Evolutionary conservation across 1,139 yeast species (phyloP), one percentile per base, ranked within the genome.

Genomic region (Taphrina deformans): DNA sequence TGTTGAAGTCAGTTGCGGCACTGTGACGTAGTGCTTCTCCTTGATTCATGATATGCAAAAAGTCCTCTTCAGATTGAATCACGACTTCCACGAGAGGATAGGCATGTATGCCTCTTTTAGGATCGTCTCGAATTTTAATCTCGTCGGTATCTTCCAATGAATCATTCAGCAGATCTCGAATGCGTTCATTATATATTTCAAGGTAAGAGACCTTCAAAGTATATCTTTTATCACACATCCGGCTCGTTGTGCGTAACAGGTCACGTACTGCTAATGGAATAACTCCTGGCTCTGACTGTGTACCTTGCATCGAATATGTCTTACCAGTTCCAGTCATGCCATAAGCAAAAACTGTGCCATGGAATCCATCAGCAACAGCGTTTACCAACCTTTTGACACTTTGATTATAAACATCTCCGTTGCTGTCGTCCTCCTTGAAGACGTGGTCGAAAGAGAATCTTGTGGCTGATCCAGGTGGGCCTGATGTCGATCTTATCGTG

Each of bases 241-340:
- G 69, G 31, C 76, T 78, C 10, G 86, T 79, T 66, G 79, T 79
- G 16, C 78, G 77, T 72, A 87, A 91, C 3, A 91, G 81, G 62
- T 87, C 86, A 67, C 81, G 80, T 2, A 88, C 85, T 0, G 96
- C 88, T 48, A 86, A 78, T 18, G 89, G 87, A 48, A 91, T 89
- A 65, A 91, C 82, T 24, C 97, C 97, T 0, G 89, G 87, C 70
- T 88, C 90, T 0, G 73, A 69, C 0, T 77, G 79, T 12, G 81
- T 78, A 35, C 97, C 97, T 69, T 88, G 88, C 97, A 92, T 90
- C 1, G 96, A 87, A 73, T 84, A 88, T 0, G 98, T 92, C 74
- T 92, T 92, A 35, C 98, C 98, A 0, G 97, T 89, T 0, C 98
- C 98, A 0, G 98, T 90, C 92, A 89, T 89, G 55, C 97, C 97